Percentiles rank a stretch among this genome's conserved stretches.
Evolutionary conservation across 2,329 filamentous ascomycete species (phyloP).

Genomic region (Sporothrix euskadiensis): DNA sequence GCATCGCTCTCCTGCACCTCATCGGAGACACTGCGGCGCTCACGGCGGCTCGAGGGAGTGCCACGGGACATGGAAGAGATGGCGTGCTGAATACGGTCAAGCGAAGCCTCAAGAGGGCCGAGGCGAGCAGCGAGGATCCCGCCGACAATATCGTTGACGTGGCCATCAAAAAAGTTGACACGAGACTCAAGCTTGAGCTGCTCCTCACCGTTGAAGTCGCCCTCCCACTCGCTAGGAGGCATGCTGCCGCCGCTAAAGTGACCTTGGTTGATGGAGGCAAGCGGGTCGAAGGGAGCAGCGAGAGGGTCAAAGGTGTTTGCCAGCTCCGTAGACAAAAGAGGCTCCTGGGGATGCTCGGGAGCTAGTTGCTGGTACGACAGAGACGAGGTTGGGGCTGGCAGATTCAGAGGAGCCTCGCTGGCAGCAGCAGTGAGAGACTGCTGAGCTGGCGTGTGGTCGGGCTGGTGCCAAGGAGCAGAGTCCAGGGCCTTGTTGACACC

Average conservation of each 20-base stretch:
- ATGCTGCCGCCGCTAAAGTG: constrained; percentile 63
- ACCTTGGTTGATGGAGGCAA: constrained; percentile 59
- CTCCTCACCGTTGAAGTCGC: constrained; percentile 76
- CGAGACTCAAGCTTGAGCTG: constrained; percentile 80
- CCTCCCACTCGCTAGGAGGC: constrained; percentile 88
- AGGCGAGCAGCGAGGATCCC: constrained; percentile 74
- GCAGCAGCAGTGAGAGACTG: constrained; percentile 44
- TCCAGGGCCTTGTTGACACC: constrained; percentile 66
- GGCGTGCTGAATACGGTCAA: constrained; percentile 73
- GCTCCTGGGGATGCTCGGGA: constrained; percentile 50
- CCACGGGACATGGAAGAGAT: constrained; percentile 57
- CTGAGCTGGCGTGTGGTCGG: constrained; percentile 43
- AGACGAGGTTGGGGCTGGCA: constrained; percentile 46
- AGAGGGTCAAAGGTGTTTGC: constrained; percentile 44
- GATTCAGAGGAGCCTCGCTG: constrained; percentile 54
- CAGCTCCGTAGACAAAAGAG: constrained; percentile 52
- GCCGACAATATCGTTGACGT: constrained; percentile 83
- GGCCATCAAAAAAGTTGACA: constrained; percentile 85
- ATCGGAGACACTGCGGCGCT: constrained; percentile 67
- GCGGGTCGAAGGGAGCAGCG: constrained; percentile 50
- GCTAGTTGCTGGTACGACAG: constrained; percentile 34
- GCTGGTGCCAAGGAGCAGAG: constrained; percentile 49
- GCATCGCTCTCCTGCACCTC: constrained; percentile 81
- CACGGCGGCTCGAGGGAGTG: constrained; percentile 57
- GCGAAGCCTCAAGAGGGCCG: constrained; percentile 75